Evolutionary conservation across 306 rosid genomes (phyloP).

Genomic region (Vachellia collinsii): DNA sequence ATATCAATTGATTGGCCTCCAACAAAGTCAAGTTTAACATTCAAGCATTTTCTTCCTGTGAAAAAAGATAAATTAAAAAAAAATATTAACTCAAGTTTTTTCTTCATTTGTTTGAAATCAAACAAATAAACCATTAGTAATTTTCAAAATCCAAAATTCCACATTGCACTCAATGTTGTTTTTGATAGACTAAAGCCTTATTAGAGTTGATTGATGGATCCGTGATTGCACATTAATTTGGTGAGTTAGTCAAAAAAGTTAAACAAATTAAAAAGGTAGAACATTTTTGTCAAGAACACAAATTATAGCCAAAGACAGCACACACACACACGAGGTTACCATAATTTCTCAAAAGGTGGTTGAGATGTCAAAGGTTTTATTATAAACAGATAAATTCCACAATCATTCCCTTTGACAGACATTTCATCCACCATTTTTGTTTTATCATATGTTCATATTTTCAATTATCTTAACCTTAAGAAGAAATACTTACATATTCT

Average conservation of each 20-base stretch:
- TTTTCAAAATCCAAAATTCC: not conserved
- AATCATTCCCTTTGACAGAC: slow-evolving; percentile 45
- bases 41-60: not conserved
- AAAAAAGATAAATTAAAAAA: not conserved
- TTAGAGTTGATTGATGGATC: not conserved
- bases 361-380: slow-evolving; percentile 49
- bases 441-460: slow-evolving; percentile 13
- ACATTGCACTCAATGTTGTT: not conserved
- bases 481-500: no score
- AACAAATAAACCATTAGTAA: not conserved
- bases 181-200: not conserved
- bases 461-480: not conserved
- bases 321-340: slow-evolving; percentile 39
- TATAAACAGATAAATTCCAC: slow-evolving; percentile 25
- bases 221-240: not conserved
- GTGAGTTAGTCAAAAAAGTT: slow-evolving; percentile 2
- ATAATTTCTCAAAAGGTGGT: slow-evolving; percentile 40
- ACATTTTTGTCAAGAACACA: slow-evolving; percentile 4
- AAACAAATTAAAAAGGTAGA: not conserved
- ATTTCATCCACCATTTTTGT: slow-evolving; percentile 6
- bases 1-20: no score
- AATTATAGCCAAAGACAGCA: slow-evolving; percentile 40
- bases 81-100: not conserved
- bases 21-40: not conserved
- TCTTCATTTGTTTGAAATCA: not conserved